Conservation (phyloP, 129 eudicot species). For the Apium graveolens region DNA sequence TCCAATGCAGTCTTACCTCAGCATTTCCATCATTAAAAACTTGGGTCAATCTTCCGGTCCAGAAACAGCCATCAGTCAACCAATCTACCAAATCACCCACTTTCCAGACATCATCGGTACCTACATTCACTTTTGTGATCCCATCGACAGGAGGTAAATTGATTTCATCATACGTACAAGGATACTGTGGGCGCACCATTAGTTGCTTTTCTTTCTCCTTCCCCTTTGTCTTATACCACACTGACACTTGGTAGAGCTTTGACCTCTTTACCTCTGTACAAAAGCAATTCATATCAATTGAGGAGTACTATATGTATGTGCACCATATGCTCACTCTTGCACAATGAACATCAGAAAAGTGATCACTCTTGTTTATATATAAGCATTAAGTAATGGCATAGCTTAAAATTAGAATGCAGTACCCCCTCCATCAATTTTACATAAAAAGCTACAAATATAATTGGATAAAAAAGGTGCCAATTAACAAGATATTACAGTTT, state of each 20-base stretch:
- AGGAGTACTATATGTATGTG: neutral
- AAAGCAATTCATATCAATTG: neutral
- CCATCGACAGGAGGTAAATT: neutral
- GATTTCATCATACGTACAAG: neutral
- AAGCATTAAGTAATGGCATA: neutral
- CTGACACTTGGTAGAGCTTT: neutral
- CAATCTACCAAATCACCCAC: conserved; percentile 16
- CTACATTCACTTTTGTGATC: neutral
- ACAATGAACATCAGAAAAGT: neutral
- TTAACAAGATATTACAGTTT: neutral
- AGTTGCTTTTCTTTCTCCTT: conserved; percentile 1
- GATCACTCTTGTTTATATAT: neutral
- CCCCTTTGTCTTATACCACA: neutral
- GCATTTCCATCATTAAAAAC: neutral
- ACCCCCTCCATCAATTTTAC: neutral
- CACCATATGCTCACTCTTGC: neutral
- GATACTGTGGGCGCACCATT: conserved; percentile 11
- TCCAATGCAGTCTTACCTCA: neutral
- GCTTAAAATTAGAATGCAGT: neutral
- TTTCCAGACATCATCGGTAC: conserved; percentile 7
- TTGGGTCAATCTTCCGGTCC: conserved; percentile 7
- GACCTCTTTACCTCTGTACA: neutral
- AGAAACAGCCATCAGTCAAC: conserved; percentile 8
- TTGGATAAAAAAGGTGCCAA: neutral
- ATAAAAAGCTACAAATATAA: neutral